Base-by-base conservation (phyloP, 2,329 filamentous ascomycete genomes). In the Annulohypoxylon truncatum region DNA sequence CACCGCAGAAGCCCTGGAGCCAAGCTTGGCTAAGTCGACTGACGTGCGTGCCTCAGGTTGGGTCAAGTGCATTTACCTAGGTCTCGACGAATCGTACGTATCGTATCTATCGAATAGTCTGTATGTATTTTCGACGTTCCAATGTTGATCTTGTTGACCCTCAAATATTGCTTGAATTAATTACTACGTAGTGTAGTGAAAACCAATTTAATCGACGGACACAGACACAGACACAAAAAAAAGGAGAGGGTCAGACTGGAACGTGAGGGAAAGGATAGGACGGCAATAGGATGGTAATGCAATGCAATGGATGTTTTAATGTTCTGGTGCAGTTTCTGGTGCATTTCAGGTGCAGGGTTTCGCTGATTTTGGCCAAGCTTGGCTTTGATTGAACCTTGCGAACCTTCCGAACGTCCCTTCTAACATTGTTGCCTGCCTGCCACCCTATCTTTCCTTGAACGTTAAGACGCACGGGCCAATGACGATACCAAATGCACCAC, bases 281-380 rank as follows among this genome's bases (percentile, higher is more conserved):
- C 58, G 63, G 63, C 54, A 66, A 68, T 63, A 69, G 54, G 61
- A 65, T 61, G 60, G 52, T 10, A 42, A 64, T 66, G 64, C 56
- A 68, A 68, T 64, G 66, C 66, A 68, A 40, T n/a, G n/a, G n/a
- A n/a, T n/a, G n/a, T n/a, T n/a, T n/a, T n/a, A n/a, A n/a, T 28
- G 44, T 44, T 65, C 31, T 35, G 35, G 1, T 40, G 35, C 38
- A 42, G 15, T 42, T 42, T 42, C 38, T 42, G 38, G 38, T 42
- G 18, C 38, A 38, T 38, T 42, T 42, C 38, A 42, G 38, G 55
- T 55, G 63, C 59, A 66, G 55, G 66, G 62, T 68, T 68, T 60
- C 61, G 22, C 60, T 22, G 22, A 22, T 26, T 46, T 26, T n/a
- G n/a, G n/a, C n/a, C n/a, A n/a, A 54, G 62, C 59, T 68, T 66